These are phyloP conservation scores for Xerocomus amazonicus DNA, from an alignment of 1,284 basidiomycete genomes.

Conservation along the genomic window DNA sequence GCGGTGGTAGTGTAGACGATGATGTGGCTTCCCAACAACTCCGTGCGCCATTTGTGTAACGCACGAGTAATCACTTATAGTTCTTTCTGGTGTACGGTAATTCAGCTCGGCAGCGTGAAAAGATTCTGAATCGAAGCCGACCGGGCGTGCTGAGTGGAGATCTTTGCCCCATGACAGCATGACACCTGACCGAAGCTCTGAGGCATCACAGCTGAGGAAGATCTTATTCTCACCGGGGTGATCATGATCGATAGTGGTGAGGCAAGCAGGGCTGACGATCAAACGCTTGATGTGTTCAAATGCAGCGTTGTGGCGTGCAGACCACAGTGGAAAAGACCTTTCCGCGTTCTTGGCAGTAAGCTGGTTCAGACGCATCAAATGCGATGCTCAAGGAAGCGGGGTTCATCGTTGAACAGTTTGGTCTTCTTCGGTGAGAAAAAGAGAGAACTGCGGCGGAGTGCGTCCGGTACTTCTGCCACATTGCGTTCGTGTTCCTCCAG, in stretches of 20 bases:
- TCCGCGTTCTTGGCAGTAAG: background rate
- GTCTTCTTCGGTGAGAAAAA: background rate
- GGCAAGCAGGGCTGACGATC: constrained; percentile 22
- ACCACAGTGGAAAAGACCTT: constrained; percentile 33
- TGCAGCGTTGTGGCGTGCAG: constrained; percentile 24
- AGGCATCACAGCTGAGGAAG: constrained; percentile 38
- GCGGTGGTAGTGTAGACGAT: constrained; percentile 37
- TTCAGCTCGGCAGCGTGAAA: constrained; percentile 34
- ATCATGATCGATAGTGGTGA: constrained; percentile 27
- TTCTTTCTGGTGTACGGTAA: constrained; percentile 40
- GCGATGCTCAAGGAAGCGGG: background rate
- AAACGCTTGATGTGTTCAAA: constrained; percentile 40
- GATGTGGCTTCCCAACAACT: constrained; percentile 35
- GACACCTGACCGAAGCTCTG: constrained; percentile 31
- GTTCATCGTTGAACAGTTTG: background rate
- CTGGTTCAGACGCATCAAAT: too few species aligned
- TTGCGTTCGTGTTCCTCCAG: constrained; percentile 1
- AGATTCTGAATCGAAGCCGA: constrained; percentile 33
- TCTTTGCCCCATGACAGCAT: constrained; percentile 32
- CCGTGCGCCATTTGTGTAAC: constrained; percentile 34
- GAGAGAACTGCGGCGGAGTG: background rate
- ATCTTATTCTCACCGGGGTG: constrained; percentile 31
- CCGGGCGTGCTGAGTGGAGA: constrained; percentile 31
- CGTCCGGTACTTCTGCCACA: constrained; percentile 1
- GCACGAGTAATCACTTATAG: constrained; percentile 35